Percentiles rank a stretch among this genome's conserved stretches.
These are phyloP conservation scores for Selenicereus undatus DNA, from an alignment of 148 eudicot genomes.

Conservation along the genomic window DNA sequence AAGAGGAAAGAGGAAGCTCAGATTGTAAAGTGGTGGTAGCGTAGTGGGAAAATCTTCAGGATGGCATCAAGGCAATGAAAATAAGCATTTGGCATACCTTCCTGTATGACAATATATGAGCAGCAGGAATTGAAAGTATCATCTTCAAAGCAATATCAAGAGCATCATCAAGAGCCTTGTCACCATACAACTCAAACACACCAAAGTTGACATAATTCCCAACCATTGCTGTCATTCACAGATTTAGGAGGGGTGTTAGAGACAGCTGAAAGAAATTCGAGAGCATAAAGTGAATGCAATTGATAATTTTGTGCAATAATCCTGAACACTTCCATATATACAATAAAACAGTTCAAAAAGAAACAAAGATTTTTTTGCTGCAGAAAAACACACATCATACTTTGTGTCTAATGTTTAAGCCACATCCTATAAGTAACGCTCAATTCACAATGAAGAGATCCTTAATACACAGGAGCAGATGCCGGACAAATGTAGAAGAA, in stretches of 20 bases:
- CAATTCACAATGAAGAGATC: neutral
- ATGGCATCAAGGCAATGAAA: constrained; percentile 6
- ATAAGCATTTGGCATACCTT: constrained; percentile 44
- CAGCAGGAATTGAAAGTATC: constrained; percentile 73
- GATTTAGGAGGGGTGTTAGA: neutral
- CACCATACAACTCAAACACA: constrained; percentile 96
- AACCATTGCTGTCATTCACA: constrained; percentile 59
- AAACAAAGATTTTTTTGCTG: neutral
- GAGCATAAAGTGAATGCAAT: neutral
- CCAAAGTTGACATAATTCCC: constrained; percentile 96
- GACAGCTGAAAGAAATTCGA: neutral
- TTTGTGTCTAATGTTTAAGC: neutral
- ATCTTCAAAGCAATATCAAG: constrained; percentile 78
- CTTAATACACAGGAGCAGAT: neutral
- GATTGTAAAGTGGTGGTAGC: neutral
- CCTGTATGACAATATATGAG: constrained; percentile 74
- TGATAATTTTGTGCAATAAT: neutral
- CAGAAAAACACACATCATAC: neutral
- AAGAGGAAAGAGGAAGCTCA: neutral
- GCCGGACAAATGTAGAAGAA: neutral
- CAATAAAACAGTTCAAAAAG: neutral
- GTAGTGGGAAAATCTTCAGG: no score
- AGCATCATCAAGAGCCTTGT: constrained; percentile 87
- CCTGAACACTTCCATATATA: neutral
- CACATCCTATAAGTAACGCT: neutral